Conservation (phyloP, 2,329 filamentous ascomycete genomes). For the Aureobasidium sp. region DNA sequence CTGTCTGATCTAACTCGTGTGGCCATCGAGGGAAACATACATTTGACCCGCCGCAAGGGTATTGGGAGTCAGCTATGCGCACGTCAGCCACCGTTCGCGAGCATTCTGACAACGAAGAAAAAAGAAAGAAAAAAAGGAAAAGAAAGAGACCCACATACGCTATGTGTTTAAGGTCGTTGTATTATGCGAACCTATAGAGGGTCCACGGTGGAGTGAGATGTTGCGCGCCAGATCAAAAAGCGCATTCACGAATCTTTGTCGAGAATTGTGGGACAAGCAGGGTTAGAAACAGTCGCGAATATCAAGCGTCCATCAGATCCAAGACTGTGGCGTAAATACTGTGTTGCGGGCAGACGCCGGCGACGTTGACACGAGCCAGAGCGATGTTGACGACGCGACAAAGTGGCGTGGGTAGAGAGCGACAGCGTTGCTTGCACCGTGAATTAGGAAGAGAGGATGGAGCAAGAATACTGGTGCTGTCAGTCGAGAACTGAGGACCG, state of each 20-base stretch:
- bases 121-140: not conserved
- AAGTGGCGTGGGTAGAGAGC: not conserved
- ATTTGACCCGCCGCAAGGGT: slow-evolving; percentile 16
- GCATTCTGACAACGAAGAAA: not conserved
- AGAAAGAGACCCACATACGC: slow-evolving; percentile 2
- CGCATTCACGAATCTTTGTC: slow-evolving; percentile 1
- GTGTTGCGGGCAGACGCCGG: not conserved
- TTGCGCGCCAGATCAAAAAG: not conserved
- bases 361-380: not conserved
- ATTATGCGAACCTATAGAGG: slow-evolving; percentile 3
- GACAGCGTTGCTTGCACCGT: not conserved
- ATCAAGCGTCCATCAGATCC: slow-evolving; percentile 2
- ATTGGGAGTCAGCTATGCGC: slow-evolving; percentile 11
- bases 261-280: not conserved
- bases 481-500: not conserved
- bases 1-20: slow-evolving; percentile 38
- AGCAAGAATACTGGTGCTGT: not conserved
- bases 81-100: not conserved
- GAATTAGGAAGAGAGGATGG: not conserved
- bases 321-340: slow-evolving; percentile 9
- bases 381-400: not conserved
- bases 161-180: not conserved
- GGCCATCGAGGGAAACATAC: slow-evolving; percentile 32
- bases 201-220: not conserved
- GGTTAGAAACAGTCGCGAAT: not conserved